Evolutionary conservation across 805 yeast genomes (phyloP), one percentile per base, ranked within the genome.

Genomic region (Cyberlindnera misumaiensis): DNA sequence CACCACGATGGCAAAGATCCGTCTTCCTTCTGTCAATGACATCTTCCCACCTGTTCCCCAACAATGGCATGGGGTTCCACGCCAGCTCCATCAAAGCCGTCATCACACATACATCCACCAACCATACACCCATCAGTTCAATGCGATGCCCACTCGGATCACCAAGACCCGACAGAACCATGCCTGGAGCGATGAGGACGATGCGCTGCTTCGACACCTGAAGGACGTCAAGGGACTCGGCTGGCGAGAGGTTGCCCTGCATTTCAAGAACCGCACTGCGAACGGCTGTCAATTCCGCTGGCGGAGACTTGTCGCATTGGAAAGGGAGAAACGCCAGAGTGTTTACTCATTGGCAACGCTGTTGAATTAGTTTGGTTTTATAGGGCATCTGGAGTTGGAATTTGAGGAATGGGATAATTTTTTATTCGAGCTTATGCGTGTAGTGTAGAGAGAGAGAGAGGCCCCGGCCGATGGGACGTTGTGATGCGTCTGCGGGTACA

Each of bases 201-300:
- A 80, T 49, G 60, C 68, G 34, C 55, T 79, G 13, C 59, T 80
- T 39, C 64, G 83, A 35, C 75, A 74, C 46, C 63, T 81, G 48
- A 81, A 81, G 56, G 88, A 82, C 49, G 75, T 70, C 43, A 76
- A 73, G 52, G 79, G 77, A 53, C 63, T 80, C 39, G 88, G 88
- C 2, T 81, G 89, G 89, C 70, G 83, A 57, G 88, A 82, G 45
- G 80, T 81, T 41, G 77, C 85, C 3, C 59, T 73, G 22, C 77
- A 78, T 47, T 81, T 81, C 59, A 71, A 74, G 34, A 77, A 75
- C 53, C 62, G 89, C 48, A 81, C 88, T 8, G 81, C 87, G 28
- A 81, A 80, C 55, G 86, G 86, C 3, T 80, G 87, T 53, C 86
- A 80, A 56, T 80, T 80, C 55, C 69, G 89, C 48, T 81, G 88